Base-by-base conservation (phyloP, 495 filamentous ascomycete species). In the Trichocladium uniseriatum region DNA sequence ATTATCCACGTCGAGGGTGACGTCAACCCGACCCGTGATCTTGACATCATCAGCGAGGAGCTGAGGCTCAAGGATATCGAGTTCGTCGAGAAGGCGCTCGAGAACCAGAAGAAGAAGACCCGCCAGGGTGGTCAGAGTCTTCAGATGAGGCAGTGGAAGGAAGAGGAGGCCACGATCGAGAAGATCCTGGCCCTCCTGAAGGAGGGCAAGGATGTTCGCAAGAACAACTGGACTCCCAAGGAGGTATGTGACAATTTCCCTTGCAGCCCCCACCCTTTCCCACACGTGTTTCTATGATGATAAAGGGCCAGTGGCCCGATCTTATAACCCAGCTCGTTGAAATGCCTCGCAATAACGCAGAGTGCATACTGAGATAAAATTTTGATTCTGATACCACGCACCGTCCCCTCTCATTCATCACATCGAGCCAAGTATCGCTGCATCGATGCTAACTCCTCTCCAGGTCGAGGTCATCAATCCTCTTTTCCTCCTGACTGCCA, bases 1-100 rank as follows among this genome's bases (percentile, higher is more conserved):
- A 97, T 99, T 65, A 97, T 95, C 65, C 94, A 99, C 76, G 87
- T 99, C 59, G 94, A 99, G 76, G 94, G 94, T 59, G 94, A 97
- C 64, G 94, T 97, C 53, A 83, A 99, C 67, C 94, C 94, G 28
- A 76, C 84, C 47, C 84, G 94, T 60, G 94, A 99, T 75, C 68
- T 99, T 57, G 82, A 81, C 54, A 99, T 99, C 69, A 97, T 99
- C 75, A 87, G 80, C 69, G 89, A 97, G 60, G 94, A 99, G 73
- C 73, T 99, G 61, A 80, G 90, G 42, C 82, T 96, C 64, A 99
- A 99, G 76, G 94, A 99, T 75, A 96, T 95, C 52, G 94, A 99
- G 76, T 97, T 97, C 68, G 82, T 86, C 43, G 89, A 95, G 74
- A 99, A 97, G 77, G 84, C 89, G 3, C 76, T 91, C 49, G 94